phyloP scores from a whole-genome alignment of 176 grass and related monocot genomes.

The Cenchrus fungigraminus region DNA sequence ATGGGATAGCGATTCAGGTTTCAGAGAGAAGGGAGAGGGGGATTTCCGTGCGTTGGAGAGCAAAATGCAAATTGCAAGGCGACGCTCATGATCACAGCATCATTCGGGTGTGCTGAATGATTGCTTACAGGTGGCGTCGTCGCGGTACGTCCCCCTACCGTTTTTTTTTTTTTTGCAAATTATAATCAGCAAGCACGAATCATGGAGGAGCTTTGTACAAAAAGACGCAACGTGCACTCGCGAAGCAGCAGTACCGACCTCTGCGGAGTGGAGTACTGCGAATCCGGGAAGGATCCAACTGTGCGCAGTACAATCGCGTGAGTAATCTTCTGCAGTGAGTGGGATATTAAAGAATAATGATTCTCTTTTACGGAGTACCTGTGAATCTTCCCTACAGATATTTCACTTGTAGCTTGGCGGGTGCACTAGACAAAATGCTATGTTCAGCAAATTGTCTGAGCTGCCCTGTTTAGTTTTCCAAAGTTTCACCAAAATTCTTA shows the following conservation, averaged over 20 bases:
- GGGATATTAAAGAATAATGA: not conserved
- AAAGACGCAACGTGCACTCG: constrained; percentile 1
- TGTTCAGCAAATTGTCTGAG: not conserved
- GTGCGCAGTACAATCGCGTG: not conserved
- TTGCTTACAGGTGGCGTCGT: constrained; percentile 1
- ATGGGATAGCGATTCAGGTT: not conserved
- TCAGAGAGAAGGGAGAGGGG: not conserved
- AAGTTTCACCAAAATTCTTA: no score
- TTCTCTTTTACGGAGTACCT: not conserved
- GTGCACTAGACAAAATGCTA: not conserved
- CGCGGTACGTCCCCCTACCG: not conserved
- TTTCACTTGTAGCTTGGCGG: not conserved
- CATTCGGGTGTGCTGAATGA: constrained; percentile 40
- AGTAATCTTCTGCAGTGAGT: not conserved
- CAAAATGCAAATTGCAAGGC: no score
- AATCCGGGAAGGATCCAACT: constrained; percentile 3
- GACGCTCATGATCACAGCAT: constrained; percentile 23
- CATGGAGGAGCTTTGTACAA: constrained; percentile 3
- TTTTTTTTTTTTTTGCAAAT: constrained; percentile 4
- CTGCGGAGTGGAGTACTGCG: not conserved
- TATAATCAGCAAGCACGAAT: not conserved
- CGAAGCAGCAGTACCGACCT: no score
- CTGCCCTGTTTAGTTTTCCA: no score
- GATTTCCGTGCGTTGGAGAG: no score
- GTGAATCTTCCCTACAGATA: not conserved